phyloP scores from a whole-genome alignment of 768 basidiomycete genomes.

The Tephrocybe sp. region DNA sequence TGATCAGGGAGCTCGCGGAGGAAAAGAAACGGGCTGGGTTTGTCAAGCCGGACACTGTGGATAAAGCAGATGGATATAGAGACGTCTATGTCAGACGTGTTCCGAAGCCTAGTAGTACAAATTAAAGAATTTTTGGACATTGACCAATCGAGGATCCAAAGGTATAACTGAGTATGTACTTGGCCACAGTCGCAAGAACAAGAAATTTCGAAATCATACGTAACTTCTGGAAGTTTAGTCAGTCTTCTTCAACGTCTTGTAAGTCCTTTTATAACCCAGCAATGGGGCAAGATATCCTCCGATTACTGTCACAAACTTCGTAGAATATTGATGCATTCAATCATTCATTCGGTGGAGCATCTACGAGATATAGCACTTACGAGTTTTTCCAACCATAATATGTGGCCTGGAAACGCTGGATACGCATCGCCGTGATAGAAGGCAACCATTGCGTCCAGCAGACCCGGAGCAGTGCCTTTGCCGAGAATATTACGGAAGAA shows the following conservation, averaged over 20 bases:
- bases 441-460: slow-evolving; percentile 21
- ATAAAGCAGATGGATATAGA: slow-evolving; percentile 27
- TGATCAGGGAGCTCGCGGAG: slow-evolving; percentile 62
- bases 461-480: background rate
- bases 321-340: background rate
- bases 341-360: background rate
- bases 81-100: slow-evolving; percentile 44
- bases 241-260: background rate
- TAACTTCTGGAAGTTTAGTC: no score
- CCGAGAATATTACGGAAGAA: slow-evolving; percentile 31
- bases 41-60: slow-evolving; percentile 27
- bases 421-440: slow-evolving; percentile 27
- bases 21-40: slow-evolving; percentile 67
- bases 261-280: slow-evolving; percentile 1
- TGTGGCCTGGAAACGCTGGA: slow-evolving; percentile 23
- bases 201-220: no score
- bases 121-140: no score
- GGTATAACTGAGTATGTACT: no score
- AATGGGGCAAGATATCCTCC: slow-evolving; percentile 20
- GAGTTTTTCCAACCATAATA: slow-evolving; percentile 26
- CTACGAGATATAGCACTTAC: slow-evolving; percentile 17
- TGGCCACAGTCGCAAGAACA: no score
- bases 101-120: no score
- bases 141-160: no score
- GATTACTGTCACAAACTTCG: slow-evolving; percentile 25